Base-by-base conservation (phyloP, 108 stramenopile species). In the Craspedostauros australis region DNA sequence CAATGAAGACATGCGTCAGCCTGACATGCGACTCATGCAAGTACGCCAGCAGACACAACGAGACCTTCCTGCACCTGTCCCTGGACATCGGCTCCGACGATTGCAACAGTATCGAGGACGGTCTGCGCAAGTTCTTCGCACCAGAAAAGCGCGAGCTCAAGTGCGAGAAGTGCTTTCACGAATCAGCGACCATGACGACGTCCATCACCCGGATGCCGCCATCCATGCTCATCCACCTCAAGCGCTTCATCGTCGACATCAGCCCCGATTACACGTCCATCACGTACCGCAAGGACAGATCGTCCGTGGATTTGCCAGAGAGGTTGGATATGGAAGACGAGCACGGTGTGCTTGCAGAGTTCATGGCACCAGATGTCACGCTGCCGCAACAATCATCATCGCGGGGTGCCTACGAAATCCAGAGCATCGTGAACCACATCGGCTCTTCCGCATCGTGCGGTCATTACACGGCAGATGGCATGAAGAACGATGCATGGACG, bases 81-180 rank as follows among this genome's bases (percentile, higher is more conserved):
- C 34, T 78, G 34, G 81, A 82, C 12, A 60, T 82, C 28, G 71
- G 52, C 26, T 38, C 63, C 8, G 26, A 60, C 9, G 21, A 36
- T 37, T 4, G 20, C 15, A 34, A 31, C 21, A 9, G 29, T 23
- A 49, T 82, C 2, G 73, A 71, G 39, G 74, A 77, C 11, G 67
- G 81, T 20, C 33, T 82, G 31, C 55, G 60, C 6, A 43, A 48
- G 19, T 82, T 82, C 39, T 94, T 94, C 49, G 54, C 57, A 5
- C 71, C 88, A 1, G 87, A 89, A 51, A 75, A 72, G 33, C 68
- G 77, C 6, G 83, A 91, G n/a, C 40, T 91, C 55, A 76, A 85
- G 25, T 94, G 93, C 41, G 93, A 94, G 65, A 88, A 94, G 60
- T 82, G 81, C 52, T 76, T 81, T 39, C 69, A 42, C 50, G 71